Base-by-base conservation (phyloP, 2,329 filamentous ascomycete species). In the Endothia cerciana region DNA sequence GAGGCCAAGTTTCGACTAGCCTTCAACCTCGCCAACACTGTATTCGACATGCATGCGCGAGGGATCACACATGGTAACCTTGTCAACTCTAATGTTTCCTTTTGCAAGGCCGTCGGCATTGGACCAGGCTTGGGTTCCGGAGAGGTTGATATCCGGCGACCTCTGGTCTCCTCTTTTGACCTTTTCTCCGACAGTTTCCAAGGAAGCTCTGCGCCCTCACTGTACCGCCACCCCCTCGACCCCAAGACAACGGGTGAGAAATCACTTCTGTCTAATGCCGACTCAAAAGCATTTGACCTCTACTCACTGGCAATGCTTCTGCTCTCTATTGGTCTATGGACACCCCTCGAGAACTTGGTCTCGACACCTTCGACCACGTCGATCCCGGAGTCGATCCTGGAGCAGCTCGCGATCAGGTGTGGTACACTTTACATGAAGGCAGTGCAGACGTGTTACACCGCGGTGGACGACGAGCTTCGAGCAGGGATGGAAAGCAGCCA, bases 1-100 rank as follows among this genome's bases (percentile, higher is more conserved):
- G 91, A 94, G 77, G 88, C 89, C 65, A 91, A 92, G 71, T 94
- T 93, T 72, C 85, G 89, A 17, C 81, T 94, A 60, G 91, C 91
- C 3, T 84, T 90, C 62, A 91, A 92, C 69, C 81, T 94, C 3
- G 86, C 87, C 40, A 89, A 89, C 69, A 91, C 90, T 3, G 83
- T 94, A 41, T 91, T 91, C 72, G 89, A 91, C 69, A 81, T 94
- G 75, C 91, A 94, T 73, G 83, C 85, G 2, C 83, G 89, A 49
- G 86, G 87, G 17, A 85, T 93, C 62, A 85, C 84, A 0, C 91
- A 94, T 74, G 89, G 91, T 4, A 89, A 91, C 71, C 83, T 94
- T 38, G 81, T 85, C 58, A 87, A 88, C 70, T 84, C 82, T 49
- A 91, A 89, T 66, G 83, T 94, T 19, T 84, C 90, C 0, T 92